These are phyloP conservation scores for Rhododendron henanense DNA, from an alignment of 148 eudicot genomes.

Conservation along the genomic window DNA sequence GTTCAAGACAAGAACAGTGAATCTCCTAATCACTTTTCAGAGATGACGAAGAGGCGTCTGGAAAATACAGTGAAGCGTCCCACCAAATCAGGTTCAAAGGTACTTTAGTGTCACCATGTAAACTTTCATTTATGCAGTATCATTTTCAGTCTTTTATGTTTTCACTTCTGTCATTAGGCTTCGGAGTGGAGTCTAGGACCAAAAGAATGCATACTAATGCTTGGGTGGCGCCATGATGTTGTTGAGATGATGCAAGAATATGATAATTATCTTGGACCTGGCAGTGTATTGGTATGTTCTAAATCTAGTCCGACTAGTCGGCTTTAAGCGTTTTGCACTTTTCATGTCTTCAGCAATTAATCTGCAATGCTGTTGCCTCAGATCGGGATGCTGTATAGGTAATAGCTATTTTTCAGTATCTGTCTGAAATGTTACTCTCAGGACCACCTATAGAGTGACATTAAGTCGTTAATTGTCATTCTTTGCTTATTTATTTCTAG, in stretches of 20 bases:
- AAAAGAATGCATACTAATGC: slow-evolving; percentile 70
- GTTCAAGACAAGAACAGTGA: slow-evolving; percentile 21
- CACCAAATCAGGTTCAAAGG: slow-evolving; percentile 65
- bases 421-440: neutral
- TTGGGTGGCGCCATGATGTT: slow-evolving; percentile 91
- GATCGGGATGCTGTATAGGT: neutral
- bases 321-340: neutral
- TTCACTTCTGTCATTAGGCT: slow-evolving; percentile 39
- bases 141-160: neutral
- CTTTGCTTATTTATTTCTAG: neutral
- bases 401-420: neutral
- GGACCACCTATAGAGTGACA: neutral
- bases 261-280: slow-evolving; percentile 92
- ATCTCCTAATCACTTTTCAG: slow-evolving; percentile 24
- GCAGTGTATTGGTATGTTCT: slow-evolving; percentile 80
- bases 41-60: slow-evolving; percentile 35
- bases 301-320: neutral
- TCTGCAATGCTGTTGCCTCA: neutral
- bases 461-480: neutral
- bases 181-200: slow-evolving; percentile 71
- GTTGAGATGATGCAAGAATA: slow-evolving; percentile 84
- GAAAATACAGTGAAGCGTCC: slow-evolving; percentile 55
- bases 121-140: neutral
- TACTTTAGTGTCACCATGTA: slow-evolving; percentile 14
- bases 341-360: neutral